Percentiles rank a stretch among this genome's conserved stretches.
Evolutionary conservation across 1,284 basidiomycete genomes (phyloP).

Genomic region (Trichosporon coremiiforme): DNA sequence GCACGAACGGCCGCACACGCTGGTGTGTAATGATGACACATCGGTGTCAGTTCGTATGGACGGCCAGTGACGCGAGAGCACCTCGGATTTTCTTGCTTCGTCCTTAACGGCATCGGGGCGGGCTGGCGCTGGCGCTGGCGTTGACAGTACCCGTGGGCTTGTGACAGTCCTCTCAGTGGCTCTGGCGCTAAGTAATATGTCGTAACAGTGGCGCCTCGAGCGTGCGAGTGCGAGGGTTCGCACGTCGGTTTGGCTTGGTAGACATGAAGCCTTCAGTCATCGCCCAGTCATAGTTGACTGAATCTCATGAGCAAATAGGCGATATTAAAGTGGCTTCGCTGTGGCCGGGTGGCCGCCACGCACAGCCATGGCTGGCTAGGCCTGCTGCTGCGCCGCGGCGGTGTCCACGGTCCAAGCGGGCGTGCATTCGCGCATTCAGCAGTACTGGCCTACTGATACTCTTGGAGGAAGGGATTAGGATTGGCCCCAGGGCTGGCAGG

Average conservation of each 20-base stretch:
- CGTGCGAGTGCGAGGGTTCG: not conserved
- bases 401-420: not conserved
- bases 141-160: too few relatives aligned
- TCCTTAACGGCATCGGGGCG: conserved; percentile 2
- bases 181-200: conserved; percentile 1
- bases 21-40: not conserved
- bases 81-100: not conserved
- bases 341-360: conserved; percentile 1
- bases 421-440: not conserved
- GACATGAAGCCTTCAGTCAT: not conserved
- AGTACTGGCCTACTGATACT: not conserved
- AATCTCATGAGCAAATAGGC: not conserved
- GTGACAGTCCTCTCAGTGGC: not conserved
- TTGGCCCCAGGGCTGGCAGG: not conserved
- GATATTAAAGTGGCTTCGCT: not conserved
- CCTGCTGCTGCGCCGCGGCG: not conserved
- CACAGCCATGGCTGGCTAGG: not conserved
- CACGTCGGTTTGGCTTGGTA: not conserved
- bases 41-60: too few relatives aligned
- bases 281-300: not conserved
- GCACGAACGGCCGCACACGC: not conserved
- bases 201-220: not conserved
- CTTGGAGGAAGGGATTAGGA: not conserved
- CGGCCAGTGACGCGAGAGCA: not conserved
- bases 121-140: not conserved